phyloP scores from a whole-genome alignment of 2,329 filamentous ascomycete species.

The Pseudopithomyces maydicus region DNA sequence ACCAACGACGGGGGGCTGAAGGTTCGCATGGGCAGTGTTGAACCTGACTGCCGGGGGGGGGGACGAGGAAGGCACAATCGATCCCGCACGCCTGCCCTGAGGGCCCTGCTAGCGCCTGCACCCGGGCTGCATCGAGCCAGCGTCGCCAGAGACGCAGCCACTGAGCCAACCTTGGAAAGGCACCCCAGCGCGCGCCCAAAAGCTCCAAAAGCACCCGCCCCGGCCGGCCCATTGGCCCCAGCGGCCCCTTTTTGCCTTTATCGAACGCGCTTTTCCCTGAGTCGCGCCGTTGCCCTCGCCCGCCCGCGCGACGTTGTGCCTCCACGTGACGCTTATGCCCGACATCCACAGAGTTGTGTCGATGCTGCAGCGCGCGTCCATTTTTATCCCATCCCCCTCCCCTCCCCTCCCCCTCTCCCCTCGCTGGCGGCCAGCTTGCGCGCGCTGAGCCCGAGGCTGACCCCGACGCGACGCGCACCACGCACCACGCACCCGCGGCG shows the following conservation, averaged over 20 bases:
- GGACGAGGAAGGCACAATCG: conserved; percentile 15
- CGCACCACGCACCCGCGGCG: background rate
- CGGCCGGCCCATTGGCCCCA: conserved; percentile 25
- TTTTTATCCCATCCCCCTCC: background rate
- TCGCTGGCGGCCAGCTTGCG: too few species aligned
- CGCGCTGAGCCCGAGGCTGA: conserved; percentile 4
- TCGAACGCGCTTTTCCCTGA: conserved; percentile 17
- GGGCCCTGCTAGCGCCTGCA: conserved; percentile 1
- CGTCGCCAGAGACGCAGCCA: too few species aligned
- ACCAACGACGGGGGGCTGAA: conserved; percentile 2
- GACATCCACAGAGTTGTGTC: background rate
- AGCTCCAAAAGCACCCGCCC: conserved; percentile 6
- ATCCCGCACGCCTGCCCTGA: conserved; percentile 13
- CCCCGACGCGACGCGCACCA: background rate
- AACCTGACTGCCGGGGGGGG: conserved; percentile 2
- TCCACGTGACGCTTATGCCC: conserved; percentile 25
- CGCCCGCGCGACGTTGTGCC: background rate
- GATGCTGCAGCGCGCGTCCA: conserved; percentile 11
- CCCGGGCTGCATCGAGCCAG: conserved; percentile 8
- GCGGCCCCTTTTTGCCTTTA: conserved; percentile 35
- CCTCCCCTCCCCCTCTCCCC: too few species aligned
- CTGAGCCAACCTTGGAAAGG: too few species aligned
- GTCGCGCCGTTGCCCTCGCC: background rate
- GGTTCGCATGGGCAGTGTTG: conserved; percentile 7
- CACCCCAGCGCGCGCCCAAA: background rate